phyloP scores from a whole-genome alignment of 2,329 filamentous ascomycete genomes.

The Chrysoporthe cubensis region DNA sequence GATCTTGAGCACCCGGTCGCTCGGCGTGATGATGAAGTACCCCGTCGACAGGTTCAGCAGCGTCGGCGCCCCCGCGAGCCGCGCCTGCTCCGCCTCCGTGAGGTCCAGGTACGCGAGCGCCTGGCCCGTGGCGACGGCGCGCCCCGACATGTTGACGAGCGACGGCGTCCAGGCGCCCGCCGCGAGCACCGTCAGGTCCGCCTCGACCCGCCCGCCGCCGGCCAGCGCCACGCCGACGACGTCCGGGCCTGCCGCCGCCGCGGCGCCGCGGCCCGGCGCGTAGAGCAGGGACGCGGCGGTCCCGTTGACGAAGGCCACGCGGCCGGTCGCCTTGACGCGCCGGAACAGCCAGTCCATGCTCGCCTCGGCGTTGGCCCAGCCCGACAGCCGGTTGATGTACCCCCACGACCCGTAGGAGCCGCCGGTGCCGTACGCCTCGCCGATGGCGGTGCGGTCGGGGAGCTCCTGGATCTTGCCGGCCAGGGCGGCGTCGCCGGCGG shows the following conservation, averaged over 20 bases:
- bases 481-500: conserved; percentile 43
- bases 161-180: conserved; percentile 85
- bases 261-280: conserved; percentile 26
- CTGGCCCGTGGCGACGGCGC: conserved; percentile 81
- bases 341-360: conserved; percentile 68
- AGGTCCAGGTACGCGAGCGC: conserved; percentile 77
- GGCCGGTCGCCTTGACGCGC: conserved; percentile 56
- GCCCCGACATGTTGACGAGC: conserved; percentile 76
- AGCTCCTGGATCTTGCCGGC: conserved; percentile 48
- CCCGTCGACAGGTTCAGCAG: conserved; percentile 73
- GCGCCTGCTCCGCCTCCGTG: conserved; percentile 69
- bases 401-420: conserved; percentile 65
- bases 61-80: conserved; percentile 69
- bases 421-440: conserved; percentile 49
- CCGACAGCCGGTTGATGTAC: conserved; percentile 74
- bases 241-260: too few relatives aligned
- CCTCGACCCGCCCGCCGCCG: conserved; percentile 53
- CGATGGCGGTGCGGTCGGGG: conserved; percentile 49
- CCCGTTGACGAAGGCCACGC: conserved; percentile 60
- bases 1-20: conserved; percentile 65
- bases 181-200: conserved; percentile 76
- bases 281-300: conserved; percentile 49
- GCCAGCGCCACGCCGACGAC: conserved; percentile 44
- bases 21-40: conserved; percentile 75
- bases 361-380: conserved; percentile 79